These are phyloP conservation scores for Tolypocladium album DNA, from an alignment of 2,329 filamentous ascomycete species.

Conservation along the genomic window DNA sequence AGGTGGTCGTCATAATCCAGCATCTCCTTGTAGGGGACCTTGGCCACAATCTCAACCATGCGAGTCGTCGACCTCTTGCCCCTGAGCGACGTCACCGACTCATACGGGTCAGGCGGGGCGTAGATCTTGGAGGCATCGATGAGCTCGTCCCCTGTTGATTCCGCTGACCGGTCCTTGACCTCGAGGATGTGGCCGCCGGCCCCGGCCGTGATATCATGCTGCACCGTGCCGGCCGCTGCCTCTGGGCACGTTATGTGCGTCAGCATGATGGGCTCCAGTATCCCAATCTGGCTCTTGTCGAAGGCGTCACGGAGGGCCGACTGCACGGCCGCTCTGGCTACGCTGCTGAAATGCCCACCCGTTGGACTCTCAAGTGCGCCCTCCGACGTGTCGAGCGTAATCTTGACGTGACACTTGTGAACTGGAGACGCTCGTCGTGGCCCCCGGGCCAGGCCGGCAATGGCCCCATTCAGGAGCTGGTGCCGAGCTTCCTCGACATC, in stretches of 20 bases:
- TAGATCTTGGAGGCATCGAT: slow-evolving; percentile 74
- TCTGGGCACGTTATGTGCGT: slow-evolving; percentile 82
- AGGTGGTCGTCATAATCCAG: slow-evolving; percentile 87
- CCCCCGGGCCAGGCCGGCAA: slow-evolving; percentile 75
- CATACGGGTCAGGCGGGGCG: slow-evolving; percentile 75
- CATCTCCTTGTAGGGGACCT: slow-evolving; percentile 93
- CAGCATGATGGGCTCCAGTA: slow-evolving; percentile 93
- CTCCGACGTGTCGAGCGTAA: slow-evolving; percentile 56
- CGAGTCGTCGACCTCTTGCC: slow-evolving; percentile 37
- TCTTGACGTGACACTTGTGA: slow-evolving; percentile 59
- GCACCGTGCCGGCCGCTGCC: slow-evolving; percentile 65
- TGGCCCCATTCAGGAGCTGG: slow-evolving; percentile 65
- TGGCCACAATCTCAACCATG: slow-evolving; percentile 62
- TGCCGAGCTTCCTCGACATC: slow-evolving; percentile 40
- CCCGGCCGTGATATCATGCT: slow-evolving; percentile 68
- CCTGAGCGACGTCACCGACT: slow-evolving; percentile 45
- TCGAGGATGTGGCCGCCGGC: slow-evolving; percentile 65
- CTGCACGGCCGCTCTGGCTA: slow-evolving; percentile 53
- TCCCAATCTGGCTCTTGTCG: slow-evolving; percentile 40
- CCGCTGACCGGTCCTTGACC: slow-evolving; percentile 44
- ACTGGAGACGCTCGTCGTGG: slow-evolving; percentile 72
- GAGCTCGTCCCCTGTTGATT: slow-evolving; percentile 20
- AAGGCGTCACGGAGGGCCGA: slow-evolving; percentile 55
- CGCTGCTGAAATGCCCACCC: slow-evolving; percentile 56
- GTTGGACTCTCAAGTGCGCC: slow-evolving; percentile 47